Conservation (phyloP, 176 grass and related monocot species). For the Zoysia pacifica region DNA sequence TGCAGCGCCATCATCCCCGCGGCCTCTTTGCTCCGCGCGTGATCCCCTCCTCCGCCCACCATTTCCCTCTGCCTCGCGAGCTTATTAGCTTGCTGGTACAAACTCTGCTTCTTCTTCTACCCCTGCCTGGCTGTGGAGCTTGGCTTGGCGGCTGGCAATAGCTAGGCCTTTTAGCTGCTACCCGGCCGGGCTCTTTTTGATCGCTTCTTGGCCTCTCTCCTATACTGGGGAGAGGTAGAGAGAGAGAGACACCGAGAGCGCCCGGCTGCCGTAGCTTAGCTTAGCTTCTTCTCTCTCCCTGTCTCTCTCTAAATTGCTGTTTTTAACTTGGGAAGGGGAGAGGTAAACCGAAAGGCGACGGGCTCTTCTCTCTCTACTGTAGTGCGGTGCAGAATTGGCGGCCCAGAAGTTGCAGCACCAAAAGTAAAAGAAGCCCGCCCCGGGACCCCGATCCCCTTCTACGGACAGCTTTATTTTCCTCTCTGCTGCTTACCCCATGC, state of each 20-base stretch:
- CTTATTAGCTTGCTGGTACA: constrained; percentile 12
- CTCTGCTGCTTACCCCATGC: constrained; percentile 3
- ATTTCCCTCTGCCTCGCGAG: constrained; percentile 32
- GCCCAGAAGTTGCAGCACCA: constrained; percentile 53
- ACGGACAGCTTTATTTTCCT: constrained; percentile 31
- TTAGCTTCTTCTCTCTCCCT: background rate
- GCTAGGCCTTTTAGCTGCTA: constrained; percentile 28
- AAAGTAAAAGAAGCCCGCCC: constrained; percentile 59
- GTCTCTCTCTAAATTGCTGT: constrained; percentile 42
- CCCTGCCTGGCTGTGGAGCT: background rate
- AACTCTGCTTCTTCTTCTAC: background rate
- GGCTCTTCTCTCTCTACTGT: constrained; percentile 7
- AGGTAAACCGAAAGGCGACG: constrained; percentile 48
- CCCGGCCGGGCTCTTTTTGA: constrained; percentile 44
- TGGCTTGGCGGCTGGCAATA: constrained; percentile 29
- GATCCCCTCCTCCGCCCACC: constrained; percentile 79
- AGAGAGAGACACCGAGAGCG: background rate
- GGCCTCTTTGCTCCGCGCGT: constrained; percentile 91
- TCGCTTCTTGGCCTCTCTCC: constrained; percentile 42
- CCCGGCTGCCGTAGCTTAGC: background rate
- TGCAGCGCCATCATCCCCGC: constrained; percentile 98
- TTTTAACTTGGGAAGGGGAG: constrained; percentile 48
- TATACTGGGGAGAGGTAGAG: background rate
- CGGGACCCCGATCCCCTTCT: constrained; percentile 47
- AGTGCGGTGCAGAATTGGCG: constrained; percentile 13